phyloP scores from a whole-genome alignment of 202 grass and related monocot species.

The Saccharum hybrid region DNA sequence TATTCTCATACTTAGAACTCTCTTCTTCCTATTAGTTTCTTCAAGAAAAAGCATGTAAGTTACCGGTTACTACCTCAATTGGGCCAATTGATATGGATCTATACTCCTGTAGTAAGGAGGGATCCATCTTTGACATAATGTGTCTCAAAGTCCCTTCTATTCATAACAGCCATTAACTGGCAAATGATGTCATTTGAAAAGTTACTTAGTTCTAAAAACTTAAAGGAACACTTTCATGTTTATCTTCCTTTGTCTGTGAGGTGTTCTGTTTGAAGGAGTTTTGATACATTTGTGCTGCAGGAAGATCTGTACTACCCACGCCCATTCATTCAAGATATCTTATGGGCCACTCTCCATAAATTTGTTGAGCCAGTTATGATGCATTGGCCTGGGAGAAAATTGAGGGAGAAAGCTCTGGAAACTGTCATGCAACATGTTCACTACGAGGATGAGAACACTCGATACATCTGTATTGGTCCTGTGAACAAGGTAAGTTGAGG shows the following conservation, averaged over 20 bases:
- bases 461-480: slow-evolving; percentile 1
- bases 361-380: slow-evolving; percentile 86
- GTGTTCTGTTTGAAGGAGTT: slow-evolving; percentile 8
- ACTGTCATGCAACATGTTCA: slow-evolving; percentile 84
- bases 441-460: slow-evolving; percentile 98
- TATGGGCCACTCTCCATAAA: slow-evolving; percentile 93
- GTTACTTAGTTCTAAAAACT: slow-evolving; percentile 2
- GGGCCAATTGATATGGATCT: too few species aligned
- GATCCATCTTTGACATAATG: not conserved
- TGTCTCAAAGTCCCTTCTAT: not conserved
- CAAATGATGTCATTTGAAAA: not conserved
- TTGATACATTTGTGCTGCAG: slow-evolving; percentile 54
- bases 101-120: not conserved
- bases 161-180: not conserved
- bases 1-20: not conserved
- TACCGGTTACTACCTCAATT: not conserved
- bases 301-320: slow-evolving; percentile 97
- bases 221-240: not conserved
- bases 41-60: not conserved
- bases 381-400: slow-evolving; percentile 78
- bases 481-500: slow-evolving; percentile 84
- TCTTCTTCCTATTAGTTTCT: not conserved
- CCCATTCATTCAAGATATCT: slow-evolving; percentile 82
- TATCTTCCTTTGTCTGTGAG: slow-evolving; percentile 24
- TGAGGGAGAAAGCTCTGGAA: slow-evolving; percentile 78